Conservation (phyloP, 768 basidiomycete genomes). For the Boletus rubroflammeus region DNA sequence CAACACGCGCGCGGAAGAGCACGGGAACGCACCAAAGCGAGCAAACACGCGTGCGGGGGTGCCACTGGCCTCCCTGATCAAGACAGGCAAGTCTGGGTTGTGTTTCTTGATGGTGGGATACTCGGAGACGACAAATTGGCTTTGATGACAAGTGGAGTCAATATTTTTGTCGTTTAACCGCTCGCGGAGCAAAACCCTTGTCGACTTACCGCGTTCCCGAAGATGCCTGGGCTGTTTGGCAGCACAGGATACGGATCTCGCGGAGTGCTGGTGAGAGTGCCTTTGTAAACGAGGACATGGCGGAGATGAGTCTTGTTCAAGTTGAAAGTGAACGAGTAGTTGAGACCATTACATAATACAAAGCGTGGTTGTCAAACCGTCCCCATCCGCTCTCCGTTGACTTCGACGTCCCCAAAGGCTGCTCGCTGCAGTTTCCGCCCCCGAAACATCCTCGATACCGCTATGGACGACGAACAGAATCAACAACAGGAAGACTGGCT, state of each 20-base stretch:
- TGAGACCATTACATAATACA: constrained; percentile 28
- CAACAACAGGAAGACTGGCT: constrained; percentile 70
- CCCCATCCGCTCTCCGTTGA: constrained; percentile 17
- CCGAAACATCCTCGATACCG: constrained; percentile 1
- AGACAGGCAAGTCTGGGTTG: constrained; percentile 82
- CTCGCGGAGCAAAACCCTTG: constrained; percentile 1
- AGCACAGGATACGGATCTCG: constrained; percentile 78
- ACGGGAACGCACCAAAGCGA: constrained; percentile 65
- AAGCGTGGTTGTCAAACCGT: constrained; percentile 6
- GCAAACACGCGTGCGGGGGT: constrained; percentile 83
- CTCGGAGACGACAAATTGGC: constrained; percentile 74
- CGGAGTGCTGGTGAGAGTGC: constrained; percentile 74
- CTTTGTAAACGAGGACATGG: constrained; percentile 64
- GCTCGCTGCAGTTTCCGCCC: constrained; percentile 15
- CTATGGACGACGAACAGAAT: constrained; percentile 54
- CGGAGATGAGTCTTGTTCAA: constrained; percentile 23
- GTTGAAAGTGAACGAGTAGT: background rate
- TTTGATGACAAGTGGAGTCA: constrained; percentile 28
- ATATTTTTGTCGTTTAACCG: background rate
- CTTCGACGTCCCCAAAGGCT: constrained; percentile 12
- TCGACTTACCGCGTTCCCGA: constrained; percentile 68
- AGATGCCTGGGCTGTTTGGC: constrained; percentile 72
- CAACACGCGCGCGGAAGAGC: constrained; percentile 7
- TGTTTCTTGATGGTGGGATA: constrained; percentile 75
- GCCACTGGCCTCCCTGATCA: constrained; percentile 76